A percentile compares a stretch with the other conserved stretches of the same genome.
phyloP scores from a whole-genome alignment of 192 early-diverging fungal species.

The Umbelopsis isabellina region DNA sequence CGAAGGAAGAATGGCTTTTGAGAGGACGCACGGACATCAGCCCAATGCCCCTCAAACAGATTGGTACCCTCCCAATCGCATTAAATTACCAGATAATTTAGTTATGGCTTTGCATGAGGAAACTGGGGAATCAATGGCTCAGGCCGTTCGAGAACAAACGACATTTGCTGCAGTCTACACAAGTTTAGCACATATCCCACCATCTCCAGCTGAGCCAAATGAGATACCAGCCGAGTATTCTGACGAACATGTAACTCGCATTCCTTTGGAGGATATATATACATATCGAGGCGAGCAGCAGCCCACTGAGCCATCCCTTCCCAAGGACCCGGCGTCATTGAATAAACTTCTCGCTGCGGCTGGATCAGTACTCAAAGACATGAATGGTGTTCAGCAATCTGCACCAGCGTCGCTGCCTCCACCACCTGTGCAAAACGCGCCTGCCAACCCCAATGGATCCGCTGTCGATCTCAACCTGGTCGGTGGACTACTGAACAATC shows the following conservation, averaged over 20 bases:
- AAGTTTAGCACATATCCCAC: conserved; percentile 22
- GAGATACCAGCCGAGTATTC: conserved; percentile 9
- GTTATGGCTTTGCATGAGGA: background rate
- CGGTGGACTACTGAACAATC: background rate
- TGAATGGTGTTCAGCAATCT: background rate
- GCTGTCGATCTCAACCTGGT: conserved; percentile 5
- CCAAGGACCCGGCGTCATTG: background rate
- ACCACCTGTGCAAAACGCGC: background rate
- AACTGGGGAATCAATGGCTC: conserved; percentile 24
- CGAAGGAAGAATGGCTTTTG: conserved; percentile 13
- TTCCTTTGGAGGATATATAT: conserved; percentile 7
- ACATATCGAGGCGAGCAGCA: background rate
- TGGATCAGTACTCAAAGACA: background rate
- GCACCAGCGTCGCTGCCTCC: background rate
- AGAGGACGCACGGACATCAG: background rate
- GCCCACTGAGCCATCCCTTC: background rate
- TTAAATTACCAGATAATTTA: background rate
- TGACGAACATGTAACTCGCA: background rate
- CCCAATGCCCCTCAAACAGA: background rate
- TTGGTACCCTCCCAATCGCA: conserved; percentile 10
- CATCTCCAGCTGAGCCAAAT: conserved; percentile 26
- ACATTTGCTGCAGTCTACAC: conserved; percentile 31
- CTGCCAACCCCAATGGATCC: too few species aligned
- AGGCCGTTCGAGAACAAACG: conserved; percentile 18
- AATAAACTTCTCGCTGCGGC: conserved; percentile 1